Evolutionary conservation across 163 green algal species (phyloP), one percentile per base, ranked within the genome.

Genomic region (Chlamydomonas reinhardtii): DNA sequence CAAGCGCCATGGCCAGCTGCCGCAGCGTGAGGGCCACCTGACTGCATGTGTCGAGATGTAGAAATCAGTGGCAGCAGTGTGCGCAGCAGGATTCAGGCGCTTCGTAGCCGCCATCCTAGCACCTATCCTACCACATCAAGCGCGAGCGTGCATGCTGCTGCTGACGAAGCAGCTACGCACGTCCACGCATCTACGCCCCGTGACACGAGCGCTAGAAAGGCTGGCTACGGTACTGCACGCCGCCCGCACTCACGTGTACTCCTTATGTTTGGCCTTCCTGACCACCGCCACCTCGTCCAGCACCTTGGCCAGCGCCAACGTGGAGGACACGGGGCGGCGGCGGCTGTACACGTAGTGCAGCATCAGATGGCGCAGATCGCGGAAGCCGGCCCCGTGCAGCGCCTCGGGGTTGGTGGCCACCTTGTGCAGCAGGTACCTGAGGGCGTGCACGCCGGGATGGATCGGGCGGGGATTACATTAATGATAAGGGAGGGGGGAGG

Each of bases 211-310:
- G n/a, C n/a, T n/a, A n/a, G n/a, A n/a, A n/a, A n/a, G n/a, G n/a
- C n/a, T n/a, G n/a, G n/a, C n/a, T n/a, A n/a, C n/a, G n/a, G n/a
- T n/a, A n/a, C n/a, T n/a, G n/a, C n/a, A n/a, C n/a, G n/a, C n/a
- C n/a, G n/a, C n/a, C n/a, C n/a, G n/a, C 12, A 52, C 75, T 37
- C 75, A 82, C 75, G 6, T 82, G 34, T 61, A 82, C 52, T 80
- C 52, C n/a, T 20, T 2, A 3, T 62, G 25, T 34, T 69, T 69
- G 32, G 24, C 59, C 59, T 62, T 80, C 43, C 24, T 34, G 16
- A 6, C 31, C 6, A 14, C 6, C 25, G 39, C 73, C 27, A 39
- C 9, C 9, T 64, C 43, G 14, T 64, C 43, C 39, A 77, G 43
- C 17, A 64, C 72, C 29, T 66, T 52, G 35, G 76, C 76, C 14